Conservation (phyloP, 805 yeast genomes). For the Starmerella gropengiesseri region DNA sequence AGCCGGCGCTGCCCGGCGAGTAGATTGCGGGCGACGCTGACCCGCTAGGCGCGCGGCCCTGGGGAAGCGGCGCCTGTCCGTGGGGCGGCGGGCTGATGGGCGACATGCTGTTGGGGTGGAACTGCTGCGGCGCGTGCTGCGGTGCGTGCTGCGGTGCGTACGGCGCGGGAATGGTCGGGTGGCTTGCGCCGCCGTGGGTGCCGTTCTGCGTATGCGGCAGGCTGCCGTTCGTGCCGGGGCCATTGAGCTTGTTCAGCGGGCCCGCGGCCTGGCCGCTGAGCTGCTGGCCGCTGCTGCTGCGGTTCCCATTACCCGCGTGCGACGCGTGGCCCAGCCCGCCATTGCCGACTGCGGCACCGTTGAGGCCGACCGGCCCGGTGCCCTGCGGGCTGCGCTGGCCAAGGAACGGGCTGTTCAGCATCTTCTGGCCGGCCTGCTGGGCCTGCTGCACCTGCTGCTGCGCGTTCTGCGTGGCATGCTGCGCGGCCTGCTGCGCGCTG, state of each 20-base stretch:
- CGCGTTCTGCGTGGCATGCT: not conserved
- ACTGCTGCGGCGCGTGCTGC: too few relatives aligned
- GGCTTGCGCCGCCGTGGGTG: not conserved
- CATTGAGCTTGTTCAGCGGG: not conserved
- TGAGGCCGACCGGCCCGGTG: too few relatives aligned
- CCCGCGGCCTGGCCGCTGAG: not conserved
- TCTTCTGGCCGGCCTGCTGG: not conserved
- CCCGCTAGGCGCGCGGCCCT: not conserved
- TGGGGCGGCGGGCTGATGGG: constrained; percentile 7
- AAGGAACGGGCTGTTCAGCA: constrained; percentile 18
- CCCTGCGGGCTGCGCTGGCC: constrained; percentile 7
- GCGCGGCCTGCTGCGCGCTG: constrained; percentile 1
- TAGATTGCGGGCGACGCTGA: not conserved
- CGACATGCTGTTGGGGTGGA: too few relatives aligned
- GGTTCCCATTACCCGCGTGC: too few relatives aligned
- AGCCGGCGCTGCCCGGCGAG: constrained; percentile 8
- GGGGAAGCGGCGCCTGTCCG: constrained; percentile 1
- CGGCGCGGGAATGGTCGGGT: not conserved
- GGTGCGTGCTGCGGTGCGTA: not conserved
- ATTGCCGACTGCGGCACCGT: too few relatives aligned
- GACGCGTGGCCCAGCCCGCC: not conserved
- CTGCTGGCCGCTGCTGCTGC: too few relatives aligned
- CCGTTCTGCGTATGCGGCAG: not conserved
- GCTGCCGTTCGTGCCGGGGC: too few relatives aligned
- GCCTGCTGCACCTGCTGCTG: constrained; percentile 1